phyloP scores from a whole-genome alignment of 164 flowering plant genomes.

The Pachysandra terminalis region DNA sequence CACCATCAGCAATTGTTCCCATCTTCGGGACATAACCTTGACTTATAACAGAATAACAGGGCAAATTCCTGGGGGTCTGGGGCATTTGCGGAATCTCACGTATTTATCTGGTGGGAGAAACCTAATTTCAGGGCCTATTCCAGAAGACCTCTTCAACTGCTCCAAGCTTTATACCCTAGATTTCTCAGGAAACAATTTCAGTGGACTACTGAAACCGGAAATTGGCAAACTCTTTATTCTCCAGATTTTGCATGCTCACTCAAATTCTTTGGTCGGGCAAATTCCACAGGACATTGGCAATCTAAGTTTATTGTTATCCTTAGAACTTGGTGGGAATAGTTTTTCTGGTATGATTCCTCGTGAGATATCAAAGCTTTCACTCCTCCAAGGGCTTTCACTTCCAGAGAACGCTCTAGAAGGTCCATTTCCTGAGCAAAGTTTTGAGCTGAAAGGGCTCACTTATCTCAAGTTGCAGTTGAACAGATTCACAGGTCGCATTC shows the following conservation, averaged over 20 bases:
- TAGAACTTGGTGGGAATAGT: conserved; percentile 31
- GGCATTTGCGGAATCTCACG: conserved; percentile 44
- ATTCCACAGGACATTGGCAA: conserved; percentile 57
- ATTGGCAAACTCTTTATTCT: conserved; percentile 44
- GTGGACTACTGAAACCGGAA: conserved; percentile 33
- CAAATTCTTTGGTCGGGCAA: conserved; percentile 40
- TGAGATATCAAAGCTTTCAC: conserved; percentile 45
- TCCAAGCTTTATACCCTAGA: conserved; percentile 36
- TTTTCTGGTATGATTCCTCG: conserved; percentile 49
- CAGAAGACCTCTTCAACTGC: conserved; percentile 68
- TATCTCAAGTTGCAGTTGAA: conserved; percentile 45
- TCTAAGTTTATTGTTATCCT: conserved; percentile 28
- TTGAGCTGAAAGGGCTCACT: conserved; percentile 42
- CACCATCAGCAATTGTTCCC: conserved; percentile 60
- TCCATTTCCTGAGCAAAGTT: conserved; percentile 43
- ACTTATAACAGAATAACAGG: conserved; percentile 48
- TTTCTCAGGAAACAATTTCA: conserved; percentile 39
- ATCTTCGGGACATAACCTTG: conserved; percentile 30
- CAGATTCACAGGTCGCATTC: conserved; percentile 55
- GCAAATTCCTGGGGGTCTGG: conserved; percentile 54
- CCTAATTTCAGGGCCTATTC: conserved; percentile 53
- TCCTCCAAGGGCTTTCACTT: conserved; percentile 60
- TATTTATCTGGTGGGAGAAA: conserved; percentile 41
- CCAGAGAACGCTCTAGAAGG: conserved; percentile 52
- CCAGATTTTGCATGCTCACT: conserved; percentile 9